Conservation (phyloP, 2,329 filamentous ascomycete species). For the Epichloe hybrida region DNA sequence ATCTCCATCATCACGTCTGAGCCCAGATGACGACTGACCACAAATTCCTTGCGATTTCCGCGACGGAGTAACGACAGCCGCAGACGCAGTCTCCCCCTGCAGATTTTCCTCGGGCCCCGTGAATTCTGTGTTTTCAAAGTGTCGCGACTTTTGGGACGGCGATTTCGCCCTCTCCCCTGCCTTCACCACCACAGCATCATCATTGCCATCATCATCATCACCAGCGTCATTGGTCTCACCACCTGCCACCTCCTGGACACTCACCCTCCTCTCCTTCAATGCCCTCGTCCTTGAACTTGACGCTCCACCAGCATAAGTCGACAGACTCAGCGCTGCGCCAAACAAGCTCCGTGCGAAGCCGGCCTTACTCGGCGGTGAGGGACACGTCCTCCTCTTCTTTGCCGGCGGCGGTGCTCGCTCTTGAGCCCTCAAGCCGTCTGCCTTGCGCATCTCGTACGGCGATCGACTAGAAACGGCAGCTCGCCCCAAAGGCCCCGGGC, state of each 20-base stretch:
- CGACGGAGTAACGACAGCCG: no score
- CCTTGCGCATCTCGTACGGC: conserved; percentile 20
- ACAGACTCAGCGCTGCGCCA: conserved; percentile 20
- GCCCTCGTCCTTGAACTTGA: conserved; percentile 8
- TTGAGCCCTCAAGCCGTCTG: conserved; percentile 4
- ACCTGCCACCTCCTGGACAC: conserved; percentile 2
- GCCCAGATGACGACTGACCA: neutral
- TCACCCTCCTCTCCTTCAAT: conserved; percentile 11
- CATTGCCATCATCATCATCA: conserved; percentile 1
- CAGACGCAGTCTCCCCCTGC: neutral
- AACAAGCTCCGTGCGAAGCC: conserved; percentile 22
- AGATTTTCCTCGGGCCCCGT: neutral
- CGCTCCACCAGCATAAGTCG: conserved; percentile 10
- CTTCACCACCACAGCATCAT: conserved; percentile 6
- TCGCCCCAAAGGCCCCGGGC: conserved; percentile 18
- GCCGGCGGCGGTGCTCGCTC: conserved; percentile 10
- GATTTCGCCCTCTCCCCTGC: neutral
- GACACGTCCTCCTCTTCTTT: conserved; percentile 16
- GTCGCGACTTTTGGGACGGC: neutral
- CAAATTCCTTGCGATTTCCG: neutral
- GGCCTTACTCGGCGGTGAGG: conserved; percentile 20
- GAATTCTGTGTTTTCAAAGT: neutral
- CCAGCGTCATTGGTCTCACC: conserved; percentile 4
- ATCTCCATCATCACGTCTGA: neutral
- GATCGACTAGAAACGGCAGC: conserved; percentile 20